phyloP scores from a whole-genome alignment of 768 basidiomycete species.

The Trametes coccinea region DNA sequence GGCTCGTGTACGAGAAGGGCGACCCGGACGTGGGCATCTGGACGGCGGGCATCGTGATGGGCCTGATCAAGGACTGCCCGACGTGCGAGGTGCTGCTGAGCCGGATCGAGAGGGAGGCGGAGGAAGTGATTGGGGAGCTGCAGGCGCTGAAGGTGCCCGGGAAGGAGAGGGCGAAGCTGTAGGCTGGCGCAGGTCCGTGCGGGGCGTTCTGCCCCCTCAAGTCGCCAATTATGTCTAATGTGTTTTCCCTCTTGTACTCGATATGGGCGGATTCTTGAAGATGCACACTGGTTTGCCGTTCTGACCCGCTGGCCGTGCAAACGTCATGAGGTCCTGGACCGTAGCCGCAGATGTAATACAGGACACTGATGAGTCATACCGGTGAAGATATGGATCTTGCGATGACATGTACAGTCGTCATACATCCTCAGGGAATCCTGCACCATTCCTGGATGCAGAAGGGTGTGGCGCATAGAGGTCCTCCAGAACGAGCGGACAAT shows the following conservation, averaged over 20 bases:
- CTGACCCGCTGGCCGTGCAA: neutral
- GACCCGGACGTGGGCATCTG: conserved; percentile 89
- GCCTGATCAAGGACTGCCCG: conserved; percentile 81
- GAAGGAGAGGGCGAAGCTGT: conserved; percentile 30
- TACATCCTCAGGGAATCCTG: neutral
- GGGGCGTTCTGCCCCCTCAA: neutral
- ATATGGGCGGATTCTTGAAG: neutral
- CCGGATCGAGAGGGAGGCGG: conserved; percentile 73
- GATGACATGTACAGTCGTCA: neutral
- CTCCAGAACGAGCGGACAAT: conserved; percentile 4
- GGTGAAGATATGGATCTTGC: neutral
- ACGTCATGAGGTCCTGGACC: neutral
- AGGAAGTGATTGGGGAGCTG: conserved; percentile 60
- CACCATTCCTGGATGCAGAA: neutral
- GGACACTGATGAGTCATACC: too few relatives aligned
- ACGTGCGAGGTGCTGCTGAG: conserved; percentile 72
- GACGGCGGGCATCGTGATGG: conserved; percentile 65
- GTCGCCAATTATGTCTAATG: neutral
- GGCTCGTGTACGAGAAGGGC: conserved; percentile 76
- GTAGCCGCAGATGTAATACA: too few relatives aligned
- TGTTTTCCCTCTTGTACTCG: neutral
- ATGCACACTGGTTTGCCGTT: neutral
- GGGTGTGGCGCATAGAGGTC: neutral
- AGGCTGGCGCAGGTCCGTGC: neutral
- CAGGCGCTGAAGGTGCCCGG: conserved; percentile 28